Evolutionary conservation across 768 basidiomycete species (phyloP).

Genomic region (Tubosaeta sp.): DNA sequence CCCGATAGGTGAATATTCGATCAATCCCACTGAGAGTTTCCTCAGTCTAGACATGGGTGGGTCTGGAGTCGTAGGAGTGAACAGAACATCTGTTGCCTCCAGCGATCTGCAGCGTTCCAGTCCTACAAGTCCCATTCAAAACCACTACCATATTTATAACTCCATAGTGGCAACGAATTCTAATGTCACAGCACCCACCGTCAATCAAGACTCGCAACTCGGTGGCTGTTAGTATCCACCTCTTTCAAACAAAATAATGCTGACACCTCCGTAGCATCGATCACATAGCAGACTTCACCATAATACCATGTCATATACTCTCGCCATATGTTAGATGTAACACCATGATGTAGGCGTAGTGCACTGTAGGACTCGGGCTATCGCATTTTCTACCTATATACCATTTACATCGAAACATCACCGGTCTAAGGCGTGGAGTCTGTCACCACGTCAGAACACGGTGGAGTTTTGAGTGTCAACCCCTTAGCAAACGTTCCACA

Average conservation of each 20-base stretch:
- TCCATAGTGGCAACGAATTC: constrained; percentile 6
- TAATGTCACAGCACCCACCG: not conserved
- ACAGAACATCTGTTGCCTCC: not conserved
- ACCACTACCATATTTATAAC: not conserved
- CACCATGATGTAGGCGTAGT: too few relatives aligned
- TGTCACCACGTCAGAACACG: too few relatives aligned
- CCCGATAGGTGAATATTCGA: not conserved
- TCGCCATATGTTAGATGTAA: too few relatives aligned
- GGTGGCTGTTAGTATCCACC: not conserved
- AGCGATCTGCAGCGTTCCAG: not conserved
- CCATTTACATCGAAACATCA: too few relatives aligned
- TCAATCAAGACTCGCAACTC: not conserved
- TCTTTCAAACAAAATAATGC: not conserved
- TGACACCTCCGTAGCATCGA: not conserved
- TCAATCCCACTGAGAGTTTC: not conserved
- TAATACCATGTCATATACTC: not conserved
- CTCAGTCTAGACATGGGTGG: not conserved
- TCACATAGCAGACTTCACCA: not conserved
- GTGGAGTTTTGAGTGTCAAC: too few relatives aligned
- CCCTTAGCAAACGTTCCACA: too few relatives aligned
- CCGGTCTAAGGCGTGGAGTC: too few relatives aligned
- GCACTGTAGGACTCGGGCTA: too few relatives aligned
- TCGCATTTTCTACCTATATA: too few relatives aligned
- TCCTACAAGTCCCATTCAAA: not conserved
- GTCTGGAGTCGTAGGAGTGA: not conserved